A percentile compares a stretch with the other conserved stretches of the same genome.
phyloP scores from a whole-genome alignment of 441 rosid species.

The Populus hybrid region DNA sequence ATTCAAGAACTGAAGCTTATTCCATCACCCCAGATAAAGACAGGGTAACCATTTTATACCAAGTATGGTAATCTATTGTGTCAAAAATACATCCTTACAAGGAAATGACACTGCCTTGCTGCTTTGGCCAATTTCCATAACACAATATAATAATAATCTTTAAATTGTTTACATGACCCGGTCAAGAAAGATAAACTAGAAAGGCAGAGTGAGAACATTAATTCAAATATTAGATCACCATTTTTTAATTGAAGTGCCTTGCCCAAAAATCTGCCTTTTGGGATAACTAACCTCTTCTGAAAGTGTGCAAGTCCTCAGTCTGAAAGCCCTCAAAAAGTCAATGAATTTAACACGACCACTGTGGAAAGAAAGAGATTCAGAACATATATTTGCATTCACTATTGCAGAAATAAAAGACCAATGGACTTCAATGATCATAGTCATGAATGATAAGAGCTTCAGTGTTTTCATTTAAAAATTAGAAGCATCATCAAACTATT shows the following conservation, averaged over 20 bases:
- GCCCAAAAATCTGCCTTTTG: neutral
- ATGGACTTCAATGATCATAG: neutral
- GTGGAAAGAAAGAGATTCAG: conserved; percentile 28
- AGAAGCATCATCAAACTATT: neutral
- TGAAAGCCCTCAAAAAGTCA: conserved; percentile 58
- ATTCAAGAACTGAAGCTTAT: neutral
- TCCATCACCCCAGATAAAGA: neutral
- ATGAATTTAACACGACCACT: conserved; percentile 67
- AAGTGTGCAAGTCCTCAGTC: conserved; percentile 55
- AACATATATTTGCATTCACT: neutral
- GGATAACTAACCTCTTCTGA: conserved; percentile 59
- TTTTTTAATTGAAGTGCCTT: neutral
- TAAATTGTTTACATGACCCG: neutral
- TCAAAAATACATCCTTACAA: conserved; percentile 2
- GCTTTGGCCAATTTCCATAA: neutral
- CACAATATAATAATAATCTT: neutral
- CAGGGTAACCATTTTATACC: neutral
- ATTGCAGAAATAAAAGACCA: neutral
- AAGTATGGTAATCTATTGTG: neutral
- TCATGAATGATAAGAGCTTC: neutral
- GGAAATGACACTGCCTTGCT: neutral
- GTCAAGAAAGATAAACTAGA: neutral
- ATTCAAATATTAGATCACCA: neutral
- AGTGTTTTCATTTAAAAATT: neutral
- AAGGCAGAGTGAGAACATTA: neutral